Conservation (phyloP, 1,284 basidiomycete genomes). For the Violaceomyces palustris region DNA sequence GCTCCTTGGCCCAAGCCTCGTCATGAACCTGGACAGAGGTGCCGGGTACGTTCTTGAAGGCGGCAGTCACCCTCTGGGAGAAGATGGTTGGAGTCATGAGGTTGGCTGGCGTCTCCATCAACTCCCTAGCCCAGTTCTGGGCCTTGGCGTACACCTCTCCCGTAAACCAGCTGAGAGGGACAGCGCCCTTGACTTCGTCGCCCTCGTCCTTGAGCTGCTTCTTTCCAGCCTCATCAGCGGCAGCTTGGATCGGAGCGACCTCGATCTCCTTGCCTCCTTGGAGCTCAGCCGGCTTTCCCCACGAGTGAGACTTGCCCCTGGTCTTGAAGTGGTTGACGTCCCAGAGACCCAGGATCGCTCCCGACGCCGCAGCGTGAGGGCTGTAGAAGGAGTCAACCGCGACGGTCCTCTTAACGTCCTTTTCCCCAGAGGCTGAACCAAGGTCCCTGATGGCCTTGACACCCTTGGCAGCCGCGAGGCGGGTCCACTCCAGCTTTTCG, state of each 20-base stretch:
- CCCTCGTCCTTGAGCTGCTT: conserved; percentile 41
- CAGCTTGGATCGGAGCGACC: conserved; percentile 30
- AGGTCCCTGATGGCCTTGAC: conserved; percentile 45
- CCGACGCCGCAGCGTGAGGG: conserved; percentile 46
- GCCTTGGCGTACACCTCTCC: conserved; percentile 64
- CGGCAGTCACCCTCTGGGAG: conserved; percentile 65
- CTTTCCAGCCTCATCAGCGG: conserved; percentile 29
- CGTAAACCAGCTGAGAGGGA: conserved; percentile 47
- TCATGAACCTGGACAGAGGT: conserved; percentile 70
- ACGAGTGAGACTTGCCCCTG: conserved; percentile 34
- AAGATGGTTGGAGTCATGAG: conserved; percentile 60
- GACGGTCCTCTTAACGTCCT: conserved; percentile 24
- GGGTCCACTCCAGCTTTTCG: conserved; percentile 43
- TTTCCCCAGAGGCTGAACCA: conserved; percentile 24
- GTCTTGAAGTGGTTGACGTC: conserved; percentile 50
- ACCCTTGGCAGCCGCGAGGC: conserved; percentile 48
- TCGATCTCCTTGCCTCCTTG: conserved; percentile 46
- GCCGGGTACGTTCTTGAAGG: conserved; percentile 66
- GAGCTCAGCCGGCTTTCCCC: conserved; percentile 24
- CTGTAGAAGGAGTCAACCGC: conserved; percentile 40
- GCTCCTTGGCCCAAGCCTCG: conserved; percentile 76
- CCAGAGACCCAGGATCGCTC: conserved; percentile 46
- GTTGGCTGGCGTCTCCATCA: conserved; percentile 79
- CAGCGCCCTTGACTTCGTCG: conserved; percentile 35
- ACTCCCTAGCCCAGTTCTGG: conserved; percentile 79